Conservation (phyloP, 768 basidiomycete genomes). For the Auricularia sp. region DNA sequence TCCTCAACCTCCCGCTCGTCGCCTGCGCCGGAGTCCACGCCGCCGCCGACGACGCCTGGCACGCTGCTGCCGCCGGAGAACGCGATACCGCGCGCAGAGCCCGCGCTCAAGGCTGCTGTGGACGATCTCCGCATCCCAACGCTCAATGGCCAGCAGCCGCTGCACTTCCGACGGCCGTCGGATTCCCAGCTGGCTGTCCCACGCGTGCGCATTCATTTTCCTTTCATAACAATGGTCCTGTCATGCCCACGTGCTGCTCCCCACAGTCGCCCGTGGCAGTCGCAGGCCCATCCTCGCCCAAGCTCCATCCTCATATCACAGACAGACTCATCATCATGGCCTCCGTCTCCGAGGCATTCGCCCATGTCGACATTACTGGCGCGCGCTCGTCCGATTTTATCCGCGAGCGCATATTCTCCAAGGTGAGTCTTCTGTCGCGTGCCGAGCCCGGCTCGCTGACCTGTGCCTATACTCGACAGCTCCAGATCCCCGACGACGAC, state of each 20-base stretch:
- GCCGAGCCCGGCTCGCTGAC: constrained; percentile 3
- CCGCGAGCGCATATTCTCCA: constrained; percentile 70
- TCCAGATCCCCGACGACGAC: constrained; percentile 79
- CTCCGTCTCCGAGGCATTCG: constrained; percentile 6
- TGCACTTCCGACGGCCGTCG: background rate
- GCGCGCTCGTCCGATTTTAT: constrained; percentile 59
- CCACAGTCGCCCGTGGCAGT: background rate
- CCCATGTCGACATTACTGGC: constrained; percentile 52
- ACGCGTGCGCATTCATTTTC: background rate
- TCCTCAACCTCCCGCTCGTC: constrained; percentile 41
- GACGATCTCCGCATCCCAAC: background rate
- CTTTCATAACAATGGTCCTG: background rate
- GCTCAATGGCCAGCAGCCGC: background rate
- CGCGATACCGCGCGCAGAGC: background rate
- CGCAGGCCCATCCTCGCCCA: background rate
- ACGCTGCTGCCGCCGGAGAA: constrained; percentile 31
- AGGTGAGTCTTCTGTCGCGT: constrained; percentile 36
- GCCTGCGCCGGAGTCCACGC: constrained; percentile 55
- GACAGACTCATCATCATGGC: constrained; percentile 9
- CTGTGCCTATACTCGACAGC: constrained; percentile 28
- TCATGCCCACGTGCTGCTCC: background rate
- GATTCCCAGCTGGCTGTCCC: background rate
- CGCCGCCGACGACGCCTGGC: constrained; percentile 59
- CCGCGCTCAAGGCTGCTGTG: background rate
- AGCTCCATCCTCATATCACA: background rate